Percentiles rank a stretch among this genome's conserved stretches.
phyloP scores from a whole-genome alignment of 2,329 filamentous ascomycete species.

The Botryotinia convoluta region DNA sequence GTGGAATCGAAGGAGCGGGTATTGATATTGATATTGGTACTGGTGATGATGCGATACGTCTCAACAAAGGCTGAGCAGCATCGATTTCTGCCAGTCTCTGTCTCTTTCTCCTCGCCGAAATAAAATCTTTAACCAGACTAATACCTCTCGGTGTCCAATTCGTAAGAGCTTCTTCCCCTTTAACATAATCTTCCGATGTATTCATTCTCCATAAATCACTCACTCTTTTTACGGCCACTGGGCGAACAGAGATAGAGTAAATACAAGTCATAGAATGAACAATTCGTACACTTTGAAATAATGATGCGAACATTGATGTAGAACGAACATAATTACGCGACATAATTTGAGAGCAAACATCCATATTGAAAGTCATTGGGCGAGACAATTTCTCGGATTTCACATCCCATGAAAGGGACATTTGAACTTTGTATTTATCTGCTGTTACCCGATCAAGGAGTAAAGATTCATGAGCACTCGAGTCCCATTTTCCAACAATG shows the following conservation, averaged over 20 bases:
- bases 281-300: constrained; percentile 82
- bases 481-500: constrained; percentile 93
- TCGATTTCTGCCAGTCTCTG: constrained; percentile 77
- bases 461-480: constrained; percentile 86
- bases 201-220: constrained; percentile 96
- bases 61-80: constrained; percentile 64
- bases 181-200: constrained; percentile 91
- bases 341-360: constrained; percentile 78
- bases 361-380: constrained; percentile 81
- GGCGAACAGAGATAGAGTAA: constrained; percentile 82
- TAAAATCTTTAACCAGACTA: constrained; percentile 85
- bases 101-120: constrained; percentile 70
- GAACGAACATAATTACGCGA: constrained; percentile 82
- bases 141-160: constrained; percentile 89
- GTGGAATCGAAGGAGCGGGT: neutral
- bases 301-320: constrained; percentile 78
- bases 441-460: constrained; percentile 88
- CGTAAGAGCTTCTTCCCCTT: constrained; percentile 83
- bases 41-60: constrained; percentile 47
- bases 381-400: constrained; percentile 79
- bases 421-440: constrained; percentile 89
- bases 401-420: constrained; percentile 84
- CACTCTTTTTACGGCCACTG: constrained; percentile 84
- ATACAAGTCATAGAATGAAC: constrained; percentile 84
- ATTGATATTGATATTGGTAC: neutral